Conservation (phyloP, 1,139 yeast genomes). For the Sugiyamaella sp. region DNA sequence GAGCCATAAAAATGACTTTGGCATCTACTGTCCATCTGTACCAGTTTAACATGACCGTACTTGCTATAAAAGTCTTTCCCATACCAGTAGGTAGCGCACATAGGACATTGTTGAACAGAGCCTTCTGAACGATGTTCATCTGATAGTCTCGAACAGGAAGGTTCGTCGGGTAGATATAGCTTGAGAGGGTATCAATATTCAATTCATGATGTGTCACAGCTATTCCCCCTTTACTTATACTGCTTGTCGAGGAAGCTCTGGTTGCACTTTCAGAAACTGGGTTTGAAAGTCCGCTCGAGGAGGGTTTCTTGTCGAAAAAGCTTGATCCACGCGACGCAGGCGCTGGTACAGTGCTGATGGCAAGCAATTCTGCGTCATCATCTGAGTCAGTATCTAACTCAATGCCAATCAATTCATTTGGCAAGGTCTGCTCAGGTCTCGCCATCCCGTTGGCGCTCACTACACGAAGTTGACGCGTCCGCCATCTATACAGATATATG, state of each 20-base stretch:
- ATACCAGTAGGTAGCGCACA: slow-evolving; percentile 97
- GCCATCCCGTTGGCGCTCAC: neutral
- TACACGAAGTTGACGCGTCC: slow-evolving; percentile 13
- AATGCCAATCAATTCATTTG: slow-evolving; percentile 1
- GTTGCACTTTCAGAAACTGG: neutral
- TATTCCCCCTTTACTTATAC: neutral
- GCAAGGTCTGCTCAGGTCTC: neutral
- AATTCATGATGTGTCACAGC: slow-evolving; percentile 46
- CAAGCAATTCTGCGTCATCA: slow-evolving; percentile 12
- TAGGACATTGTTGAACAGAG: slow-evolving; percentile 72
- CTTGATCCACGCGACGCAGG: slow-evolving; percentile 3
- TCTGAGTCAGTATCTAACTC: slow-evolving; percentile 11
- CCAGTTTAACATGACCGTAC: slow-evolving; percentile 89
- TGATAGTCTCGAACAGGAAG: slow-evolving; percentile 86
- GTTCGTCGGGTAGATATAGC: slow-evolving; percentile 84
- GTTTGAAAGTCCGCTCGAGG: slow-evolving; percentile 1
- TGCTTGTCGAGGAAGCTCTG: neutral
- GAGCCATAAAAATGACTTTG: slow-evolving; percentile 92
- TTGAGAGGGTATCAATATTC: slow-evolving; percentile 47
- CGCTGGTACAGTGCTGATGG: neutral
- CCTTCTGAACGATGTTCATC: slow-evolving; percentile 69
- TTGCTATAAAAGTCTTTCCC: slow-evolving; percentile 96
- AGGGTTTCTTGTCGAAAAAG: neutral
- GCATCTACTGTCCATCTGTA: slow-evolving; percentile 78
- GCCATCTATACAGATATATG: neutral